Percentiles rank a stretch among this genome's conserved stretches.
Evolutionary conservation across 176 grass and related monocot species (phyloP).

Genomic region (Aegilops tauschii): DNA sequence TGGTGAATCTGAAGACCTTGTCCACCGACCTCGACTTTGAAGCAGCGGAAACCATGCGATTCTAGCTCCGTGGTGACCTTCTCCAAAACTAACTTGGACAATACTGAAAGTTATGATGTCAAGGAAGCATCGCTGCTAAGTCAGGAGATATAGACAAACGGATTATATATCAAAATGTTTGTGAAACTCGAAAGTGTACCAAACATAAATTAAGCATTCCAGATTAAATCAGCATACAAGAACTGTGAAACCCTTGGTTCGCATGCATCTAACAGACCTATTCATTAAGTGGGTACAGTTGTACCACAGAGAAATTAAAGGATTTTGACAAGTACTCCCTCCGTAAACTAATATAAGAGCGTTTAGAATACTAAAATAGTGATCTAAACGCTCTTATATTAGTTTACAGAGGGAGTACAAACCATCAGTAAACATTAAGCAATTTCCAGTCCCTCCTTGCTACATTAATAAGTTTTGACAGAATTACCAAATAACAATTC

Average conservation of each 20-base stretch:
- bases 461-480: not conserved
- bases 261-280: not conserved
- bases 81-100: conserved; percentile 39
- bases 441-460: not conserved
- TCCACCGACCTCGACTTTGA: conserved; percentile 78
- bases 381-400: too few species aligned
- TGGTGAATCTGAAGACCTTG: conserved; percentile 58
- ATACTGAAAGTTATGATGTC: conserved; percentile 52
- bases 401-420: too few species aligned
- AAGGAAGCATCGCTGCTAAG: conserved; percentile 30
- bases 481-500: not conserved
- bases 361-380: too few species aligned
- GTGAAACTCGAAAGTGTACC: not conserved
- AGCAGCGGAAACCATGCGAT: conserved; percentile 63
- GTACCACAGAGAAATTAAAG: not conserved
- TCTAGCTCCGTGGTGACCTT: conserved; percentile 68
- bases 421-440: not conserved
- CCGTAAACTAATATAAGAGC: too few species aligned
- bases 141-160: too few species aligned
- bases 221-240: not conserved
- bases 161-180: not conserved
- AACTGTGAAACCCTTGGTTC: not conserved
- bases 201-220: not conserved
- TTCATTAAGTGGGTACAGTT: not conserved
- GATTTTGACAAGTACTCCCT: not conserved